These are phyloP conservation scores for Thyridium curvatum DNA, from an alignment of 2,329 filamentous ascomycete genomes.

Conservation along the genomic window DNA sequence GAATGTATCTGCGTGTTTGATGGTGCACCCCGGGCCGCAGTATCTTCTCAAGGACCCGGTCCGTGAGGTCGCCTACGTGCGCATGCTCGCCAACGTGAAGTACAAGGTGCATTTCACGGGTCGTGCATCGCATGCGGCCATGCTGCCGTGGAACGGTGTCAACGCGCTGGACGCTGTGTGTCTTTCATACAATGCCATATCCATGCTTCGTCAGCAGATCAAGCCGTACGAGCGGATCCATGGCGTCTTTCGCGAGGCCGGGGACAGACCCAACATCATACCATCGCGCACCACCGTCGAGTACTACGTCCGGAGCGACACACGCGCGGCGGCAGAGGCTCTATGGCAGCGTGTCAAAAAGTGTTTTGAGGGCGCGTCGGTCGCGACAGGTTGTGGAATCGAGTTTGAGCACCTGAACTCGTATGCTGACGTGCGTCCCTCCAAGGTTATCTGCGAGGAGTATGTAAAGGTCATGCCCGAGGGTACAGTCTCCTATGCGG, in stretches of 20 bases:
- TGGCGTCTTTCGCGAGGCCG: constrained; percentile 34
- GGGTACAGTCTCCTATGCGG: constrained; percentile 19
- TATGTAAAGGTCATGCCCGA: constrained; percentile 20
- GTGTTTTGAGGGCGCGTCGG: constrained; percentile 27
- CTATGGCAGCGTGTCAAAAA: constrained; percentile 20
- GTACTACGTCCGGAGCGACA: constrained; percentile 37
- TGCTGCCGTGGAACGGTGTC: constrained; percentile 36
- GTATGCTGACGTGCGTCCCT: constrained; percentile 21
- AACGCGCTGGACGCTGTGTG: constrained; percentile 42
- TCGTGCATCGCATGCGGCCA: constrained; percentile 35
- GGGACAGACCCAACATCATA: constrained; percentile 30
- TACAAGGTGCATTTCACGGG: constrained; percentile 29
- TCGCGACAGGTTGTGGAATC: constrained; percentile 25
- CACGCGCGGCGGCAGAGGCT: constrained; percentile 22
- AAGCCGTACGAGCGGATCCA: constrained; percentile 42
- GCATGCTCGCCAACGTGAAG: constrained; percentile 14
- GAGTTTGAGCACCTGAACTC: constrained; percentile 19
- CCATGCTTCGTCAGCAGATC: constrained; percentile 40
- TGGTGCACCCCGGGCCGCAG: constrained; percentile 27
- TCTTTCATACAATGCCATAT: constrained; percentile 26
- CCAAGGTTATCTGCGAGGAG: constrained; percentile 9
- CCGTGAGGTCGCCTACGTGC: constrained; percentile 9
- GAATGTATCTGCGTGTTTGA: constrained; percentile 27
- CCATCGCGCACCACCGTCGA: constrained; percentile 28
- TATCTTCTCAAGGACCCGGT: constrained; percentile 1